phyloP scores from a whole-genome alignment of 306 rosid genomes.

The Vigna reflexopilosa region DNA sequence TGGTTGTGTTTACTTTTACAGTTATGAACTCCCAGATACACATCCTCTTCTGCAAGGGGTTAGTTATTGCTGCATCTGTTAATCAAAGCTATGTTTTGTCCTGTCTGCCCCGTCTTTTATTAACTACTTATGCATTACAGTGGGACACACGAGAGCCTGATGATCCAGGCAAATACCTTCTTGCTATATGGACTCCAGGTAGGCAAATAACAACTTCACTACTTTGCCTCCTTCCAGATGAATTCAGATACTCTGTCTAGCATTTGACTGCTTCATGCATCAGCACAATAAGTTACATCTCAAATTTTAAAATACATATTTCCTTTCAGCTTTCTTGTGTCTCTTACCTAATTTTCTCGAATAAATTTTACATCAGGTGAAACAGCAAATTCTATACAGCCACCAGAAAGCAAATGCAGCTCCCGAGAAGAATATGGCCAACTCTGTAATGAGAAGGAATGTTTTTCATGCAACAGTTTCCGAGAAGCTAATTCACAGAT shows the following conservation, averaged over 20 bases:
- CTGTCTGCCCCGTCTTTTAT: slow-evolving; percentile 28
- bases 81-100: slow-evolving; percentile 15
- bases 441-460: slow-evolving; percentile 78
- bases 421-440: slow-evolving; percentile 65
- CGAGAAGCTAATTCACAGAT: slow-evolving; percentile 81
- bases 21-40: slow-evolving; percentile 94
- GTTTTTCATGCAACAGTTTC: slow-evolving; percentile 84
- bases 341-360: slow-evolving; percentile 42
- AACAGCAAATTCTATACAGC: slow-evolving; percentile 84
- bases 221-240: slow-evolving; percentile 32
- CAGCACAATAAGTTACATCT: slow-evolving; percentile 11
- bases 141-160: slow-evolving; percentile 87
- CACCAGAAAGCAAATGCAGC: slow-evolving; percentile 79
- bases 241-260: slow-evolving; percentile 32
- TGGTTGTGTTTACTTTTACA: slow-evolving; percentile 62
- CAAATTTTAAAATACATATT: slow-evolving; percentile 28
- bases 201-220: slow-evolving; percentile 33
- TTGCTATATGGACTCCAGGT: slow-evolving; percentile 99
- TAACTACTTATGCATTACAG: slow-evolving; percentile 56
- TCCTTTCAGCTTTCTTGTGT: slow-evolving; percentile 34
- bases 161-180: slow-evolving; percentile 92
- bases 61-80: slow-evolving; percentile 46
- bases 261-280: slow-evolving; percentile 28
- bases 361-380: slow-evolving; percentile 71
- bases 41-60: slow-evolving; percentile 96